Evolutionary conservation across 129 eudicot species (phyloP).

Genomic region (Gnaphalium uliginosum): DNA sequence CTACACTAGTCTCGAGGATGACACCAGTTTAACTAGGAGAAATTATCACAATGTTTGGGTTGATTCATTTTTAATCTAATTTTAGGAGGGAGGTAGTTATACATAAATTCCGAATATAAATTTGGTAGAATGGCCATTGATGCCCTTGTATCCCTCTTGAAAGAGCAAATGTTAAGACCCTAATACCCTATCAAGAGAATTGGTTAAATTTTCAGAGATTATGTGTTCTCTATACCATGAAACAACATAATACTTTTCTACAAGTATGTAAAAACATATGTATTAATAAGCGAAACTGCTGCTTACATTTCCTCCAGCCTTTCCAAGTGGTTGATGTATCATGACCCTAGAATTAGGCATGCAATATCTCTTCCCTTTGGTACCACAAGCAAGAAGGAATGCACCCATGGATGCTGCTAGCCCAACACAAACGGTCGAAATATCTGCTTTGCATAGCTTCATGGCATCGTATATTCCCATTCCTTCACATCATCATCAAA

Average conservation of each 20-base stretch:
- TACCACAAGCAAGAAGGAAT: conserved; percentile 88
- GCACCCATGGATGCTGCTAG: conserved; percentile 99
- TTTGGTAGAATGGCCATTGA: no score
- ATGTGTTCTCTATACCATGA: not conserved
- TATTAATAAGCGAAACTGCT: not conserved
- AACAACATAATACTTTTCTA: not conserved
- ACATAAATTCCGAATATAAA: no score
- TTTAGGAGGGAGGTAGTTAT: no score
- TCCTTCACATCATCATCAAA: conserved; percentile 51
- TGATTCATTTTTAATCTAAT: no score
- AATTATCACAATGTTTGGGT: no score
- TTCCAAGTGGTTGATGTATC: conserved; percentile 90
- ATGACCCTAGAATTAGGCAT: conserved; percentile 97
- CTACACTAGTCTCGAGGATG: no score
- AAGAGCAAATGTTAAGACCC: no score
- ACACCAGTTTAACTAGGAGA: no score
- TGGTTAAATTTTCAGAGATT: not conserved
- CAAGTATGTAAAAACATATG: not conserved
- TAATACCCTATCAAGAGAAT: no score
- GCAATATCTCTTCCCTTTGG: conserved; percentile 89
- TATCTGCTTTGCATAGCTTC: conserved; percentile 93
- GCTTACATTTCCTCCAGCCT: conserved; percentile 72
- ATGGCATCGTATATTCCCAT: conserved; percentile 97
- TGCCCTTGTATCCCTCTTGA: no score
- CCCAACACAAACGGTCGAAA: conserved; percentile 86